Percentiles rank a stretch among this genome's conserved stretches.
These are phyloP conservation scores for Hymenoscyphus salicellus DNA, from an alignment of 2,329 filamentous ascomycete species.

Conservation along the genomic window DNA sequence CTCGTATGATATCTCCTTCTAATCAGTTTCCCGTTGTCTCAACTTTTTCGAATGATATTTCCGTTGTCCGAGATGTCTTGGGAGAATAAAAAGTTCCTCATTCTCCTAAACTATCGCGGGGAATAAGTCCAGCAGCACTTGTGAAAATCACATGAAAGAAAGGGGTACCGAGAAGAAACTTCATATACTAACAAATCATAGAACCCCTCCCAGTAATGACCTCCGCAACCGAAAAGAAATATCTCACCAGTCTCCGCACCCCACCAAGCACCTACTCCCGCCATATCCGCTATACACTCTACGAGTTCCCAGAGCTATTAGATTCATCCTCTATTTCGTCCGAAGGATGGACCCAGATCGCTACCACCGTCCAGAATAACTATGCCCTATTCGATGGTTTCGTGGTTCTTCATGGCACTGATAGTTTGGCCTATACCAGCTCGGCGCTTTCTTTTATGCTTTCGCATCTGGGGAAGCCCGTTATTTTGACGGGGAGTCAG, in stretches of 20 bases:
- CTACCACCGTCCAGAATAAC: conserved; percentile 55
- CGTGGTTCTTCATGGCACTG: conserved; percentile 69
- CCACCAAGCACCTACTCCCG: conserved; percentile 62
- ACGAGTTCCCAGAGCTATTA: conserved; percentile 65
- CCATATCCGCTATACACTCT: conserved; percentile 63
- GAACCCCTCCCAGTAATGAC: conserved; percentile 35
- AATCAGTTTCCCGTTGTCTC: too few relatives aligned
- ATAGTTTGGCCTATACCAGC: conserved; percentile 66
- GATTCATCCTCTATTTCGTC: conserved; percentile 71
- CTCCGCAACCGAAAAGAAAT: conserved; percentile 25
- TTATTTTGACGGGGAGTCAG: conserved; percentile 63
- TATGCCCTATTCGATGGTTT: conserved; percentile 70
- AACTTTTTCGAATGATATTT: too few relatives aligned
- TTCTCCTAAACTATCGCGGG: too few relatives aligned
- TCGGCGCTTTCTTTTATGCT: conserved; percentile 73
- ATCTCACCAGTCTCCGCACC: conserved; percentile 47
- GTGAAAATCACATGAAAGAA: too few relatives aligned
- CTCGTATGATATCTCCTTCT: too few relatives aligned
- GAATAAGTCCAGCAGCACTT: too few relatives aligned
- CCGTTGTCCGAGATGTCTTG: too few relatives aligned
- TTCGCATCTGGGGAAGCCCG: conserved; percentile 67
- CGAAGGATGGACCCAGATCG: conserved; percentile 68
- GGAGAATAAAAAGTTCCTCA: too few relatives aligned
- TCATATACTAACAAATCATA: conserved; percentile 9
- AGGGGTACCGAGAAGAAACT: neutral